Percentiles rank a stretch among this genome's conserved stretches.
Conservation (phyloP, 2,329 filamentous ascomycete species). For the Fusarium oxysporum region DNA sequence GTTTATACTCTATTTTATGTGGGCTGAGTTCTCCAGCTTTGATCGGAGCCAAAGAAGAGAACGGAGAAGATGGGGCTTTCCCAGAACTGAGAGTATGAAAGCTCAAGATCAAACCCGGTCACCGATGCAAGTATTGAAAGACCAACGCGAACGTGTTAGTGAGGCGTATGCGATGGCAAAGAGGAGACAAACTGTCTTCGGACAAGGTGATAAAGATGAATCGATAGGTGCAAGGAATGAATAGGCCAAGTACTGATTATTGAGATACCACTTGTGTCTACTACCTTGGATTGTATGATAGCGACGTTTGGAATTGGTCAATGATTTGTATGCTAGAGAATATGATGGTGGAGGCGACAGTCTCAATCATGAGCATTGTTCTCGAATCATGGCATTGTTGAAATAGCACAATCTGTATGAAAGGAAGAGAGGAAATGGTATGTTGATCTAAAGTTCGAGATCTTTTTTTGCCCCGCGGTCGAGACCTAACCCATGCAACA, state of each 20-base stretch:
- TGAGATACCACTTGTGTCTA: neutral
- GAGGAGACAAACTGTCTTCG: conserved; percentile 21
- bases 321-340: neutral
- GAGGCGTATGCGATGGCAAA: conserved; percentile 24
- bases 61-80: conserved; percentile 28
- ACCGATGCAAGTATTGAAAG: conserved; percentile 26
- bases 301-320: neutral
- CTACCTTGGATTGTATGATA: neutral
- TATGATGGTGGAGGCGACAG: neutral
- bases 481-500: conserved; percentile 10
- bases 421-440: conserved; percentile 10
- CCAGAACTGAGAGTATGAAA: conserved; percentile 30
- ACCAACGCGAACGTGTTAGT: conserved; percentile 21
- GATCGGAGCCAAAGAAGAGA: conserved; percentile 31
- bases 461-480: neutral
- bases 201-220: conserved; percentile 15
- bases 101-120: conserved; percentile 17
- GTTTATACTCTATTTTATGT: conserved; percentile 51
- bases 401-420: neutral
- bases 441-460: conserved; percentile 12
- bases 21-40: conserved; percentile 49
- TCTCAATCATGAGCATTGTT: conserved; percentile 4
- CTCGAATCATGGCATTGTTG: conserved; percentile 21
- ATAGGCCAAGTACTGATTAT: neutral
- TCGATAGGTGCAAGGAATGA: neutral